A percentile compares a stretch with the other conserved stretches of the same genome.
These are phyloP conservation scores for Phytopythium cucurbitacearum DNA, from an alignment of 352 stramenopile genomes.

Conservation along the genomic window DNA sequence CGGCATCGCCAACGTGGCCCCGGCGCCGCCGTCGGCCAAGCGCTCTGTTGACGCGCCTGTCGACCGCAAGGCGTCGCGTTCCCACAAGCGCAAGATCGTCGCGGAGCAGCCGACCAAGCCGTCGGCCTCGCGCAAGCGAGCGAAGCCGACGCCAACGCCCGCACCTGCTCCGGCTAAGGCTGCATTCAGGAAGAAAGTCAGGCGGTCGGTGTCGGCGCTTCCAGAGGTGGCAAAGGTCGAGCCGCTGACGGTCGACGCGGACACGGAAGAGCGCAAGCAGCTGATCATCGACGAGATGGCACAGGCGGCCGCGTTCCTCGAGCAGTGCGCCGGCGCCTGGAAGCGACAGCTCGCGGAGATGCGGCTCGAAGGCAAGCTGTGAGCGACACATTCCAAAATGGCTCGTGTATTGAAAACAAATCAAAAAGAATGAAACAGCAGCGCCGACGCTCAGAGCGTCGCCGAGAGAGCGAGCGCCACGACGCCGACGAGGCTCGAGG, in stretches of 20 bases:
- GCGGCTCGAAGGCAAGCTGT: background rate
- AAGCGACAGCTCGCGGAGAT: conserved; percentile 4
- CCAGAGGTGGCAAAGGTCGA: too few relatives aligned
- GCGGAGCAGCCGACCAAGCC: background rate
- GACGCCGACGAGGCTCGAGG: conserved; percentile 1
- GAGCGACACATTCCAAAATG: background rate
- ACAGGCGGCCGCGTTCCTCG: conserved; percentile 1
- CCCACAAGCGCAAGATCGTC: background rate
- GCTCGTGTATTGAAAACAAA: background rate
- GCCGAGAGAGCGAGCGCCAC: conserved; percentile 1
- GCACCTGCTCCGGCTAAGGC: too few relatives aligned
- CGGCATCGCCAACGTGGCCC: background rate
- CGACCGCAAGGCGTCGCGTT: background rate
- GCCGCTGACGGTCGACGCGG: too few relatives aligned
- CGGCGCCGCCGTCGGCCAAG: background rate
- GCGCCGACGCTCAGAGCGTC: background rate
- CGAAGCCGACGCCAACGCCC: background rate
- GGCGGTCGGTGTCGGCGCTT: too few relatives aligned
- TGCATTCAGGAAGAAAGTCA: too few relatives aligned
- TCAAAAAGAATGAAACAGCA: background rate
- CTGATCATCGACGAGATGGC: conserved; percentile 1
- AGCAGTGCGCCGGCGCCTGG: conserved; percentile 2
- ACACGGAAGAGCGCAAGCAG: conserved; percentile 1
- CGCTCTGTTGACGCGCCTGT: background rate
- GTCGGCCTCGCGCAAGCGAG: background rate